Evolutionary conservation across 2,329 filamentous ascomycete species (phyloP).

Genomic region (Xylariales sp.): DNA sequence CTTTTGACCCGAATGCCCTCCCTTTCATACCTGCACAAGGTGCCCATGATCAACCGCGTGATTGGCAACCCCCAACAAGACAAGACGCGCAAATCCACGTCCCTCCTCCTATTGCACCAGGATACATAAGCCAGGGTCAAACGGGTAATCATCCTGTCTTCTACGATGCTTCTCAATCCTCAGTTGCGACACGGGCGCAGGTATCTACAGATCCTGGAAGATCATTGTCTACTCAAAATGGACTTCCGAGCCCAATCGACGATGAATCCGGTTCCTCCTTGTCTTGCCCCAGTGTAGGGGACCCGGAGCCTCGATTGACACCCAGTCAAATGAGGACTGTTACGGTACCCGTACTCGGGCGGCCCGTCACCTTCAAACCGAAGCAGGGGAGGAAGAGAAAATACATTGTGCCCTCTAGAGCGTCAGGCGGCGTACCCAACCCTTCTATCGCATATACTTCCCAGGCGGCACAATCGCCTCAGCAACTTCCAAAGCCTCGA

Average conservation of each 20-base stretch:
- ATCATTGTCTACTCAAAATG: not conserved
- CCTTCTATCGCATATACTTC: slow-evolving; percentile 58
- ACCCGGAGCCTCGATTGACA: not conserved
- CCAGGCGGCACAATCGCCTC: slow-evolving; percentile 42
- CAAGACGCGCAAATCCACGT: not conserved
- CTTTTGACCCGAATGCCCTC: not conserved
- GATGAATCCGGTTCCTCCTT: not conserved
- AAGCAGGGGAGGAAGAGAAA: slow-evolving; percentile 9
- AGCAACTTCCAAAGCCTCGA: slow-evolving; percentile 41
- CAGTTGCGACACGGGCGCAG: not conserved
- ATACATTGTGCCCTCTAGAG: slow-evolving; percentile 18
- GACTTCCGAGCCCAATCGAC: not conserved
- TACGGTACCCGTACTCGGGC: not conserved
- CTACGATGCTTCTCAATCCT: not conserved
- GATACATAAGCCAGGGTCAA: not conserved
- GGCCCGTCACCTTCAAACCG: too few species aligned
- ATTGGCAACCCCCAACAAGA: not conserved
- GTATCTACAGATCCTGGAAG: not conserved
- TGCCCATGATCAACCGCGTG: not conserved
- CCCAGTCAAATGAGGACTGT: not conserved
- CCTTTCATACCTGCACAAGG: not conserved
- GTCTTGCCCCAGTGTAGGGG: not conserved
- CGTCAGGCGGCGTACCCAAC: slow-evolving; percentile 55
- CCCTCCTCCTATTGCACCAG: not conserved
- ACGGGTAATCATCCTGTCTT: not conserved